phyloP scores from a whole-genome alignment of 176 grass and related monocot genomes.

The Elymus sibiricus region DNA sequence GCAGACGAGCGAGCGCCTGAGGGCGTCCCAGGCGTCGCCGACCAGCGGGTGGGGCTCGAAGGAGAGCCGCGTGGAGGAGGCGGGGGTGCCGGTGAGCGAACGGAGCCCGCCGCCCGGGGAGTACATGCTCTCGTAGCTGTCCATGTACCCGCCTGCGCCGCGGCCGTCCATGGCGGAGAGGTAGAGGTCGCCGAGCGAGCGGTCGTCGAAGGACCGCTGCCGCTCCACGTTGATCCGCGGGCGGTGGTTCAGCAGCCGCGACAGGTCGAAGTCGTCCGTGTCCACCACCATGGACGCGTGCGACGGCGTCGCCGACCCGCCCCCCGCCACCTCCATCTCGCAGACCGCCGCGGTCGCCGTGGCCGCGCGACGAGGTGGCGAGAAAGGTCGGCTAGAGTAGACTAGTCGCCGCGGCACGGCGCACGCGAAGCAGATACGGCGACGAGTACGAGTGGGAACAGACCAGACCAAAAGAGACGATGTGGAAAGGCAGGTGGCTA shows the following conservation, averaged over 20 bases:
- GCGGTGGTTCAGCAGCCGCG: conserved; percentile 64
- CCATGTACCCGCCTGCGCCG: conserved; percentile 16
- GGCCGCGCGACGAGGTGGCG: not conserved
- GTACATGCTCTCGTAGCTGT: conserved; percentile 66
- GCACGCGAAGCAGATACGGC: not conserved
- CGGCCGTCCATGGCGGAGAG: conserved; percentile 29
- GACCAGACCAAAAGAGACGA: not conserved
- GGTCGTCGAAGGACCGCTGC: conserved; percentile 84
- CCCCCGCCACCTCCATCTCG: conserved; percentile 49
- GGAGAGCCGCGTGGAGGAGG: conserved; percentile 52
- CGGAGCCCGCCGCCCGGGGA: conserved; percentile 56
- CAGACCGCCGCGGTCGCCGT: conserved; percentile 37
- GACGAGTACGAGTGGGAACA: not conserved
- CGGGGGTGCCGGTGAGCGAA: conserved; percentile 58
- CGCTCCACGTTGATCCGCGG: conserved; percentile 78
- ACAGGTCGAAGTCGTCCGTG: conserved; percentile 71
- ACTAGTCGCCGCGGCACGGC: not conserved
- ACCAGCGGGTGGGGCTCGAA: conserved; percentile 84
- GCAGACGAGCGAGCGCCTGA: conserved; percentile 60
- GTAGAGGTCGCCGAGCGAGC: conserved; percentile 62
- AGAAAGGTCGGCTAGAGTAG: not conserved
- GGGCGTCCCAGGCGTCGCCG: conserved; percentile 80
- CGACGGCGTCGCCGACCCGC: conserved; percentile 33
- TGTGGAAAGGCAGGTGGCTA: not conserved
- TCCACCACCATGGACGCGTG: conserved; percentile 60